phyloP scores from a whole-genome alignment of 2,329 filamentous ascomycete species.

The Trichoderma atroviride region DNA sequence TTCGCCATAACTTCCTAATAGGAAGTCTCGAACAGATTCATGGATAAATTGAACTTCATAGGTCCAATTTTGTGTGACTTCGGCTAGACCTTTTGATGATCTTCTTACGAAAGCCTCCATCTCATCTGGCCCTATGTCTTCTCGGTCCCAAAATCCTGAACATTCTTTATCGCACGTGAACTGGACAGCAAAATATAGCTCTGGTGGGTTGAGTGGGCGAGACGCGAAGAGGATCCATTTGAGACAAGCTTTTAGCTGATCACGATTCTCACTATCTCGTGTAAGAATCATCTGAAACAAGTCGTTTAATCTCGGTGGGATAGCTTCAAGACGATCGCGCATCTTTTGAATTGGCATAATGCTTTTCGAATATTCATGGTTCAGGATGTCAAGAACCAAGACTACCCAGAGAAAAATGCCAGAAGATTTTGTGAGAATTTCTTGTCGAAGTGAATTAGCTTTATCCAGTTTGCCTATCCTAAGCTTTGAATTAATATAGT shows the following conservation, averaged over 20 bases:
- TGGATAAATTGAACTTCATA: constrained; percentile 51
- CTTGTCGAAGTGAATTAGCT: neutral
- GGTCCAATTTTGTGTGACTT: constrained; percentile 37
- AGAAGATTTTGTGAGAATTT: constrained; percentile 42
- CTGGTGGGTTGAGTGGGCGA: constrained; percentile 44
- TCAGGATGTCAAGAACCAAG: constrained; percentile 44
- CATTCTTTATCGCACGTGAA: neutral
- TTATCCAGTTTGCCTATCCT: constrained; percentile 32
- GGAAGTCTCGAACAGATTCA: constrained; percentile 52
- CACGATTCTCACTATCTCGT: constrained; percentile 47
- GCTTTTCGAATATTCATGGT: constrained; percentile 38
- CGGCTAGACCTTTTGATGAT: constrained; percentile 51
- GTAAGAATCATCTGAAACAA: constrained; percentile 57
- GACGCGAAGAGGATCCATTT: constrained; percentile 56
- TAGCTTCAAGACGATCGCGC: constrained; percentile 33
- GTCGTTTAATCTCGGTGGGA: constrained; percentile 46
- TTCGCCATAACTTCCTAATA: constrained; percentile 41
- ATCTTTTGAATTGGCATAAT: constrained; percentile 32
- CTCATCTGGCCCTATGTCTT: constrained; percentile 14
- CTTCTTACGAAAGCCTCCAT: constrained; percentile 39
- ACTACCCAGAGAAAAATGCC: constrained; percentile 52
- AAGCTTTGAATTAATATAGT: constrained; percentile 30
- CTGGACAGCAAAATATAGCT: constrained; percentile 45
- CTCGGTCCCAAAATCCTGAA: neutral
- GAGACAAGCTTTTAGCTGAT: constrained; percentile 49